Conservation (phyloP, 2,329 filamentous ascomycete genomes). For the Exutisphaerella laricina region DNA sequence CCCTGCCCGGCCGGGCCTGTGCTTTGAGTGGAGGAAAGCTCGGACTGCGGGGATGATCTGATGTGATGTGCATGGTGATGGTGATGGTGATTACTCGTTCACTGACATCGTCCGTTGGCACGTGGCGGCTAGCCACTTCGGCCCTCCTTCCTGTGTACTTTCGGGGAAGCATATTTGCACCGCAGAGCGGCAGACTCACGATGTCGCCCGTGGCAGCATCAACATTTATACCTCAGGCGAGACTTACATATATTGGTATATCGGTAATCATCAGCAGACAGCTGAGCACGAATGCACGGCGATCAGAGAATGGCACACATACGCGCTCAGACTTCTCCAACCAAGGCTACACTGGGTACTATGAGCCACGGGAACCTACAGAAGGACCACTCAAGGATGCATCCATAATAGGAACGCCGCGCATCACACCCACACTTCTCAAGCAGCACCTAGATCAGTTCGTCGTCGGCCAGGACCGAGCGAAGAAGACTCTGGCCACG, state of each 20-base stretch:
- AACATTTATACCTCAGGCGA: constrained; percentile 35
- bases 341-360: constrained; percentile 57
- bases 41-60: too few relatives aligned
- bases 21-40: too few relatives aligned
- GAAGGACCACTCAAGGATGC: constrained; percentile 58
- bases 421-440: constrained; percentile 59
- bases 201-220: constrained; percentile 17
- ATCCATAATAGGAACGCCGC: constrained; percentile 52
- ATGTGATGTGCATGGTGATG: too few relatives aligned
- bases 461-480: constrained; percentile 90
- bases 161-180: too few relatives aligned
- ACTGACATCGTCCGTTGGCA: too few relatives aligned
- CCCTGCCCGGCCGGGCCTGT: too few relatives aligned
- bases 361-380: constrained; percentile 58
- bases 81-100: too few relatives aligned
- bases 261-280: constrained; percentile 32
- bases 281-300: constrained; percentile 29
- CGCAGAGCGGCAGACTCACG: too few relatives aligned
- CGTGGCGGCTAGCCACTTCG: constrained; percentile 1
- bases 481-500: constrained; percentile 87
- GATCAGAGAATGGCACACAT: constrained; percentile 45
- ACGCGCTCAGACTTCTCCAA: constrained; percentile 58
- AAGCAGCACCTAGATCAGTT: constrained; percentile 93
- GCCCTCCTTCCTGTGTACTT: too few relatives aligned
- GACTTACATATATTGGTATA: constrained; percentile 38